Evolutionary conservation across 2,329 filamentous ascomycete genomes (phyloP).

Genomic region (Ascochyta lentis): DNA sequence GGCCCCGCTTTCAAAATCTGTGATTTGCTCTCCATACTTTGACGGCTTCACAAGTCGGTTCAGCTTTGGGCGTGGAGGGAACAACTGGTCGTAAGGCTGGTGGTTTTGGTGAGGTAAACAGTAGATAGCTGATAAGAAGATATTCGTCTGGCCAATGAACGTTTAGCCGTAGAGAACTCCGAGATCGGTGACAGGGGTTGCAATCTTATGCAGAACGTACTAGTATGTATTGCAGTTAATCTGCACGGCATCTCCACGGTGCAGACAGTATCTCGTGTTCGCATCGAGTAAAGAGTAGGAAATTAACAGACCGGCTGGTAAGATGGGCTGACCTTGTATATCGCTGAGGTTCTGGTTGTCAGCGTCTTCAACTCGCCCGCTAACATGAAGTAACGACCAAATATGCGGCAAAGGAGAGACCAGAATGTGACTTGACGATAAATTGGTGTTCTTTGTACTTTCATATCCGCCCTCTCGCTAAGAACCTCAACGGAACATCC

Average conservation of each 20-base stretch:
- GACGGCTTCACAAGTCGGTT: neutral
- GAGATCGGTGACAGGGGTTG: slow-evolving; percentile 15
- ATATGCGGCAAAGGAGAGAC: too few species aligned
- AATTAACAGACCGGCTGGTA: neutral
- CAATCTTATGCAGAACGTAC: slow-evolving; percentile 7
- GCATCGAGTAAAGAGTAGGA: slow-evolving; percentile 6
- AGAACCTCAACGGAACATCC: slow-evolving; percentile 31
- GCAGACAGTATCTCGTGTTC: neutral
- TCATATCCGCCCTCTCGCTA: slow-evolving; percentile 32
- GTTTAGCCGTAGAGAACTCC: neutral
- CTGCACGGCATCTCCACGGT: slow-evolving; percentile 9
- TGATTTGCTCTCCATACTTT: slow-evolving; percentile 18
- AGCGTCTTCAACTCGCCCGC: neutral
- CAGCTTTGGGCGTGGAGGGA: slow-evolving; percentile 27
- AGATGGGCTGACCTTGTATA: neutral
- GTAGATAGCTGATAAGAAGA: slow-evolving; percentile 30
- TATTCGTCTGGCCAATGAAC: slow-evolving; percentile 20
- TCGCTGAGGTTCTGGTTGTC: neutral
- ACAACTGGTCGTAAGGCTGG: neutral
- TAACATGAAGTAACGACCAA: neutral
- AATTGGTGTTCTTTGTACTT: neutral
- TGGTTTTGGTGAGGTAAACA: slow-evolving; percentile 33
- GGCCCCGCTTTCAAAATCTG: neutral
- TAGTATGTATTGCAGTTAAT: neutral
- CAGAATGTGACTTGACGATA: neutral